Base-by-base conservation (phyloP, 2,329 filamentous ascomycete species). In the Plenodomus biglobosus region DNA sequence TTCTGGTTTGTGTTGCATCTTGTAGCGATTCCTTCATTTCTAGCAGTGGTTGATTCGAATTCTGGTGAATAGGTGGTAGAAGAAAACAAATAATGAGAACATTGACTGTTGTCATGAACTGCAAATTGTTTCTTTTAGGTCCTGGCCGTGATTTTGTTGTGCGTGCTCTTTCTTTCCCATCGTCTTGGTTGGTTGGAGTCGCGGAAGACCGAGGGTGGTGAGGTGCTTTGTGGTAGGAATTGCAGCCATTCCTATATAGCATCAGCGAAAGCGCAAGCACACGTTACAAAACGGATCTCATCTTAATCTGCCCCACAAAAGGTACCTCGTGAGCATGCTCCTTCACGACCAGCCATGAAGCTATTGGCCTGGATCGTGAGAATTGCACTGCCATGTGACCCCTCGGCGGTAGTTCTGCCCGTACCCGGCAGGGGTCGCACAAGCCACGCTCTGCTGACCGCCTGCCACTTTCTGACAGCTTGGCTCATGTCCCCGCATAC, bases 1-100 rank as follows among this genome's bases (percentile, higher is more conserved):
- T 58, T 10, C n/a, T 63, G 55, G 53, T 62, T 59, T 58, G 52
- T 42, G 59, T 53, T 62, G 64, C 63, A 67, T 68, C 61, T 62
- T 60, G 53, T 55, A 64, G 61, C 61, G 62, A 55, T 51, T 59
- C 53, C 56, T 48, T 59, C 48, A 55, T 64, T 60, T 38, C 54
- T 55, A 54, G 52, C 53, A 50, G 45, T 54, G 42, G 41, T 52
- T 44, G 55, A 59, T 51, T 41, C 40, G 53, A 38, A 48, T 56
- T 53, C 52, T 57, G 48, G 60, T 66, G 64, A 42, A 59, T 61
- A 62, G 54, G 54, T 39, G 50, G 50, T 54, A 44, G 42, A 50
- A 52, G 40, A 44, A 50, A 50, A 32, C 44, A 46, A 53, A 60
- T 56, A 64, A 64, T 64, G 44, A 44, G 52, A 64, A 52, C 41